Percentiles rank a stretch among this genome's conserved stretches.
phyloP scores from a whole-genome alignment of 495 filamentous ascomycete genomes.

The Podospora australis region DNA sequence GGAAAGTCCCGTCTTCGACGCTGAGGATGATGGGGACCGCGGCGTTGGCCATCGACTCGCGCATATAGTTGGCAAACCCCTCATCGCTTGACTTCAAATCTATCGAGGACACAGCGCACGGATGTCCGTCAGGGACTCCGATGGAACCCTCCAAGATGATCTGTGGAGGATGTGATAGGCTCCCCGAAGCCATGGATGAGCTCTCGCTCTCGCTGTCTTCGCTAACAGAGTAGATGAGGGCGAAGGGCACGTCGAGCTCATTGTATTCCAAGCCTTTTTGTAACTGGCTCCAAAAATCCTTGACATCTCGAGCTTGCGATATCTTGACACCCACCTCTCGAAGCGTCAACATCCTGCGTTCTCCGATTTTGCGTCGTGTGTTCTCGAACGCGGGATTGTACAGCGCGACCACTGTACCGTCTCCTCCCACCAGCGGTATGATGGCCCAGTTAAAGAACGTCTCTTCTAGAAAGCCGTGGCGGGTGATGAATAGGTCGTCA shows the following conservation, averaged over 20 bases:
- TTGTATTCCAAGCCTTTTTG: slow-evolving; percentile 54
- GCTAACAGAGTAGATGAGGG: slow-evolving; percentile 54
- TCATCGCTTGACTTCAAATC: slow-evolving; percentile 56
- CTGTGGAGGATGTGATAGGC: slow-evolving; percentile 44
- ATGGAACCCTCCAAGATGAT: slow-evolving; percentile 55
- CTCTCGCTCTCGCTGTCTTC: slow-evolving; percentile 56
- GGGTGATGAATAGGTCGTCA: slow-evolving; percentile 57
- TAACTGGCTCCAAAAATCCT: slow-evolving; percentile 54
- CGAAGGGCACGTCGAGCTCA: slow-evolving; percentile 57
- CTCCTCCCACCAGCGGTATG: slow-evolving; percentile 57
- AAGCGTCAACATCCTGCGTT: slow-evolving; percentile 60
- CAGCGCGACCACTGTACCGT: slow-evolving; percentile 56
- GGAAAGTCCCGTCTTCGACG: slow-evolving; percentile 51
- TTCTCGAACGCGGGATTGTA: slow-evolving; percentile 67
- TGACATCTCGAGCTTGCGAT: slow-evolving; percentile 58
- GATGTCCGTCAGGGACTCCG: slow-evolving; percentile 56
- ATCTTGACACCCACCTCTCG: slow-evolving; percentile 65
- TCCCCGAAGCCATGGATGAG: slow-evolving; percentile 56
- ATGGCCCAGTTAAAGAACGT: slow-evolving; percentile 65
- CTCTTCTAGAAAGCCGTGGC: slow-evolving; percentile 59
- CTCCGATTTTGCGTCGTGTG: slow-evolving; percentile 56
- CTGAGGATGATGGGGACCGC: slow-evolving; percentile 53
- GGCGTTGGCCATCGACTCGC: slow-evolving; percentile 55
- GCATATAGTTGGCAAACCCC: slow-evolving; percentile 59
- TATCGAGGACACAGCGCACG: slow-evolving; percentile 43